Evolutionary conservation across 495 filamentous ascomycete species (phyloP).

Genomic region (Penicillium soppii): DNA sequence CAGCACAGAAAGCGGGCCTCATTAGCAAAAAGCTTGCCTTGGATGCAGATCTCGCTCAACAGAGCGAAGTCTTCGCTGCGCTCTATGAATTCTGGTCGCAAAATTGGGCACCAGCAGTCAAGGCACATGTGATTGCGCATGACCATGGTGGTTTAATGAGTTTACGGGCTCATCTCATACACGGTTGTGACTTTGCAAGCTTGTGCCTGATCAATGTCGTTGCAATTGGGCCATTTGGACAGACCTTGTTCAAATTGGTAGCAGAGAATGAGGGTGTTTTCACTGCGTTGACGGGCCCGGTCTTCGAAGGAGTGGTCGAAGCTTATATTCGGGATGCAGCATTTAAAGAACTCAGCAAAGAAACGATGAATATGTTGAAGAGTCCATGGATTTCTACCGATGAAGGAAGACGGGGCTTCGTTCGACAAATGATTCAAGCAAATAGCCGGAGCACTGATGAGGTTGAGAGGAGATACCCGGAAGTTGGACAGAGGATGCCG

Average conservation of each 20-base stretch:
- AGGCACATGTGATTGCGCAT: conserved; percentile 35
- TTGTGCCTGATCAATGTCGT: conserved; percentile 36
- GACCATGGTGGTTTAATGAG: conserved; percentile 33
- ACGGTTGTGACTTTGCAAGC: conserved; percentile 27
- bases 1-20: background rate
- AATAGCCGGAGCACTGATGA: conserved; percentile 24
- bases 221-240: conserved; percentile 30
- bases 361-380: conserved; percentile 24
- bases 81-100: conserved; percentile 26
- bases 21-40: conserved; percentile 10
- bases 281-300: conserved; percentile 17
- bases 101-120: background rate
- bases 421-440: conserved; percentile 30
- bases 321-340: conserved; percentile 32
- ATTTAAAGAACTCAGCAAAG: conserved; percentile 12
- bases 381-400: conserved; percentile 23
- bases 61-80: conserved; percentile 29
- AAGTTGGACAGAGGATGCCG: conserved; percentile 25
- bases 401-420: conserved; percentile 22
- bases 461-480: conserved; percentile 24
- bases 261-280: conserved; percentile 29
- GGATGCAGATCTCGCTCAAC: conserved; percentile 24
- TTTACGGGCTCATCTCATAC: conserved; percentile 24
- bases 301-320: conserved; percentile 31
- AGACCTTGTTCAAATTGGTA: conserved; percentile 32